A percentile compares a stretch with the other conserved stretches of the same genome.
These are phyloP conservation scores for Dendrothele bispora DNA, from an alignment of 768 basidiomycete genomes.

Conservation along the genomic window DNA sequence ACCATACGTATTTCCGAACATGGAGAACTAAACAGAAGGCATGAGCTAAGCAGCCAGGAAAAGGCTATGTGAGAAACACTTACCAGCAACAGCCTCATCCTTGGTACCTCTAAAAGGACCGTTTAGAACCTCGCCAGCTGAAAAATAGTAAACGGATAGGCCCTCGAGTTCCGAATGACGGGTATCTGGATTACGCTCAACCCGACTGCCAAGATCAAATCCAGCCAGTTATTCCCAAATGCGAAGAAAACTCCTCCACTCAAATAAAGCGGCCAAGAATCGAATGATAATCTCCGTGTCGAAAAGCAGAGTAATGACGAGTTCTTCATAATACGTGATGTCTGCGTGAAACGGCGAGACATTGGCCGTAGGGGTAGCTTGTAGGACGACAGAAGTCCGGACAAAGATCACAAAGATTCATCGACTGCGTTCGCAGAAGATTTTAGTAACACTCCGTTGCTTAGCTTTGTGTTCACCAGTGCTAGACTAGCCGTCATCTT, in stretches of 20 bases:
- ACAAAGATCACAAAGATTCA: constrained; percentile 79
- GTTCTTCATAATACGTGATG: constrained; percentile 63
- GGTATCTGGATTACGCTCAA: constrained; percentile 86
- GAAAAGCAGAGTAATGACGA: constrained; percentile 78
- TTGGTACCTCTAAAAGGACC: constrained; percentile 84
- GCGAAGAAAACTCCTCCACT: constrained; percentile 79
- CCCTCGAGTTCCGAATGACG: constrained; percentile 53
- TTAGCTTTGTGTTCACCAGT: constrained; percentile 40
- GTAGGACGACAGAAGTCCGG: constrained; percentile 65
- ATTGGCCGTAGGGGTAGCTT: constrained; percentile 63
- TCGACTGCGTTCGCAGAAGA: constrained; percentile 54
- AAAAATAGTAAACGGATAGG: constrained; percentile 82
- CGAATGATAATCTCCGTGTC: constrained; percentile 85
- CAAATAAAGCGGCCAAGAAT: constrained; percentile 66
- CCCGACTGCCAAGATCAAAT: constrained; percentile 70
- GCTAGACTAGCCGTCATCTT: constrained; percentile 62
- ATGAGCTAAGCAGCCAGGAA: background rate
- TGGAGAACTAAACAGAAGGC: constrained; percentile 57
- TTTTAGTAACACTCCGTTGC: constrained; percentile 48
- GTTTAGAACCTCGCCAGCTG: constrained; percentile 87
- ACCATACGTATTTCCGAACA: constrained; percentile 91
- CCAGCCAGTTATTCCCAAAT: constrained; percentile 64
- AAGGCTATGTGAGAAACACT: constrained; percentile 20
- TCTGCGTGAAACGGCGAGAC: constrained; percentile 43
- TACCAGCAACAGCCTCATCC: constrained; percentile 87